A percentile compares a stretch with the other conserved stretches of the same genome.
Conservation (phyloP, 2,329 filamentous ascomycete genomes). For the Elsinoe arachidis region DNA sequence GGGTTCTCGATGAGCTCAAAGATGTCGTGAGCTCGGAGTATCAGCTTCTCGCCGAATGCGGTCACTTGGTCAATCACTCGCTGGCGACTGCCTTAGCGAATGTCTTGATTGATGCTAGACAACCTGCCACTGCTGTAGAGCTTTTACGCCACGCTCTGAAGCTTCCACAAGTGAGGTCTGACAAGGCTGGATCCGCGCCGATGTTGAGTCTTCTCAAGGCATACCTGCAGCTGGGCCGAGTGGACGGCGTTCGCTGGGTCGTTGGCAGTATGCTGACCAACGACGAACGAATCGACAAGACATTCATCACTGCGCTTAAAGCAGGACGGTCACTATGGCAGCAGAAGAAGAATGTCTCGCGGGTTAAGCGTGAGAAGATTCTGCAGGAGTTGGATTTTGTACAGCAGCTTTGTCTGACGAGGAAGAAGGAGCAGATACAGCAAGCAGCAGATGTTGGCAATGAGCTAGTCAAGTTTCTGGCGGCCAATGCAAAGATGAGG, state of each 20-base stretch:
- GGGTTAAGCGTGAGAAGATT: background rate
- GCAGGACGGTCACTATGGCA: background rate
- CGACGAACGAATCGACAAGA: slow-evolving; percentile 9
- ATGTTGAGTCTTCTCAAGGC: slow-evolving; percentile 8
- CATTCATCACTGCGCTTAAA: slow-evolving; percentile 9
- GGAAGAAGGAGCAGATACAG: background rate
- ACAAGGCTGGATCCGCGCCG: background rate
- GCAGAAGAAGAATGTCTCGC: background rate
- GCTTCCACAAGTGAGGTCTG: background rate
- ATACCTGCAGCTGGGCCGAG: background rate
- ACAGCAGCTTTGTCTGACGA: background rate
- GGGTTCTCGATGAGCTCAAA: background rate
- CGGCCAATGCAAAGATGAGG: background rate
- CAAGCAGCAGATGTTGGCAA: background rate
- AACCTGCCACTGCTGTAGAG: slow-evolving; percentile 6
- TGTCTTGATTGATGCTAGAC: background rate
- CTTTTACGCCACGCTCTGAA: slow-evolving; percentile 8
- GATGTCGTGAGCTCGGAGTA: slow-evolving; percentile 1
- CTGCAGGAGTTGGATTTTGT: background rate
- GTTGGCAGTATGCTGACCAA: background rate
- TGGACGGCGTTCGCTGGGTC: slow-evolving; percentile 10
- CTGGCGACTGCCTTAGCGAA: background rate
- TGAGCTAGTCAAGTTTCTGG: background rate
- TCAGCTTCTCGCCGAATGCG: background rate
- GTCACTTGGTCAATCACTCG: slow-evolving; percentile 5